Evolutionary conservation across 306 rosid genomes (phyloP).

Genomic region (Herpetospermum pedunculosum): DNA sequence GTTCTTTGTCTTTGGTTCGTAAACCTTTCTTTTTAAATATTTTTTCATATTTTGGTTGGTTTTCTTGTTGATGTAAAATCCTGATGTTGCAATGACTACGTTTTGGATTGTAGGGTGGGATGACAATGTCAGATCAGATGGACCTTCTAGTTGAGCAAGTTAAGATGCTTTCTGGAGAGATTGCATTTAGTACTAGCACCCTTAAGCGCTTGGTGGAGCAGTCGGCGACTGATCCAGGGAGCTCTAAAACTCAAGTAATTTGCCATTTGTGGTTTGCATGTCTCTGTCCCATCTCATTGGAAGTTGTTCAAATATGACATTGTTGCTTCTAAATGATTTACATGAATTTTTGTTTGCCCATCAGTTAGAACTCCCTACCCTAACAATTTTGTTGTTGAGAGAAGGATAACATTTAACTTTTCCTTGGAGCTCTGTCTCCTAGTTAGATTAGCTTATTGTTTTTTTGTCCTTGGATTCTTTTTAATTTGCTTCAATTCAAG

Average conservation of each 20-base stretch:
- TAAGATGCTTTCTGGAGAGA: conserved; percentile 98
- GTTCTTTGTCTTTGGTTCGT: background rate
- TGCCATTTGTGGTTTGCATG: background rate
- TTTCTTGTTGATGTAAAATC: background rate
- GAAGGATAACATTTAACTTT: background rate
- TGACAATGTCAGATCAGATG: conserved; percentile 84
- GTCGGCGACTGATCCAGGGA: conserved; percentile 68
- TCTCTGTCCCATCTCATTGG: background rate
- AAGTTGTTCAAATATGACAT: background rate
- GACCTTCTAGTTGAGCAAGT: conserved; percentile 99
- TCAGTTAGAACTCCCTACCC: background rate
- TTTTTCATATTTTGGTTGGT: background rate
- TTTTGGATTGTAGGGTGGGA: conserved; percentile 56
- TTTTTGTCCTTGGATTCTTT: background rate
- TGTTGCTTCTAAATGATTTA: background rate
- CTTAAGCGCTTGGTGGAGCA: conserved; percentile 92
- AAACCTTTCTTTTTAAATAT: background rate
- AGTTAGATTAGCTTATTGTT: background rate
- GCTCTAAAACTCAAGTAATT: conserved; percentile 64
- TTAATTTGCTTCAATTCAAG: background rate
- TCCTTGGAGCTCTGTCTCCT: background rate
- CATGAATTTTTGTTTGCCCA: background rate
- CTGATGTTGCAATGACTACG: conserved; percentile 2
- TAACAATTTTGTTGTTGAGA: background rate
- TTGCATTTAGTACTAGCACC: conserved; percentile 94